Evolutionary conservation across 1,284 basidiomycete species (phyloP).

Genomic region (Tilletia setariae): DNA sequence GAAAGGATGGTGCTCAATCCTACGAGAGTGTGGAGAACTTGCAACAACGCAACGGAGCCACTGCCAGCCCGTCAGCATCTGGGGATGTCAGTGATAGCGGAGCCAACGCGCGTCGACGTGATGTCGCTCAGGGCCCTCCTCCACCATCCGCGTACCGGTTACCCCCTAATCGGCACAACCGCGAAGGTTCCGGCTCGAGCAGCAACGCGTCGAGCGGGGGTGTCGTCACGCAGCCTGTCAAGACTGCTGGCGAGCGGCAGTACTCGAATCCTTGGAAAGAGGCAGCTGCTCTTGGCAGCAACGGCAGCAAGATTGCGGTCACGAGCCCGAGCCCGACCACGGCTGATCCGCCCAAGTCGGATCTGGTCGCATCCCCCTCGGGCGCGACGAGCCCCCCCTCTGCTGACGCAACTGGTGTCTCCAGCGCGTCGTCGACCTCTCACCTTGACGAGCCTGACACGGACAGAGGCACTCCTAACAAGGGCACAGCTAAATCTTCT

Average conservation of each 20-base stretch:
- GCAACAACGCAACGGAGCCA: not conserved
- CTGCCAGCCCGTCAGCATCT: not conserved
- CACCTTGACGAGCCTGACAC: constrained; percentile 3
- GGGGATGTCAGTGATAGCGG: not conserved
- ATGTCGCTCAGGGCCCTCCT: not conserved
- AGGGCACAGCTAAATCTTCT: no score
- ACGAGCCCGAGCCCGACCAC: constrained; percentile 5
- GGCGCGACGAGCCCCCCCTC: constrained; percentile 2
- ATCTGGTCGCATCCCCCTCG: not conserved
- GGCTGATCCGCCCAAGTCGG: not conserved
- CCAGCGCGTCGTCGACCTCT: not conserved
- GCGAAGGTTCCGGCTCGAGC: constrained; percentile 1
- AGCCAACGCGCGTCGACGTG: not conserved
- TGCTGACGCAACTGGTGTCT: not conserved
- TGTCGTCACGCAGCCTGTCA: not conserved
- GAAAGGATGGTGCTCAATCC: not conserved
- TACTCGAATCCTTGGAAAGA: constrained; percentile 14
- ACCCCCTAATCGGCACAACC: not conserved
- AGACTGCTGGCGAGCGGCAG: constrained; percentile 14
- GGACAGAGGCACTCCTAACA: not conserved
- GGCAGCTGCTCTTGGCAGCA: not conserved
- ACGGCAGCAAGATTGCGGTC: not conserved
- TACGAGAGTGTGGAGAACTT: constrained; percentile 14
- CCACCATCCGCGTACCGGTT: constrained; percentile 5
- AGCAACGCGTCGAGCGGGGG: not conserved